Conservation (phyloP, 2,329 filamentous ascomycete species). For the Trichoderma atrobrunneum region DNA sequence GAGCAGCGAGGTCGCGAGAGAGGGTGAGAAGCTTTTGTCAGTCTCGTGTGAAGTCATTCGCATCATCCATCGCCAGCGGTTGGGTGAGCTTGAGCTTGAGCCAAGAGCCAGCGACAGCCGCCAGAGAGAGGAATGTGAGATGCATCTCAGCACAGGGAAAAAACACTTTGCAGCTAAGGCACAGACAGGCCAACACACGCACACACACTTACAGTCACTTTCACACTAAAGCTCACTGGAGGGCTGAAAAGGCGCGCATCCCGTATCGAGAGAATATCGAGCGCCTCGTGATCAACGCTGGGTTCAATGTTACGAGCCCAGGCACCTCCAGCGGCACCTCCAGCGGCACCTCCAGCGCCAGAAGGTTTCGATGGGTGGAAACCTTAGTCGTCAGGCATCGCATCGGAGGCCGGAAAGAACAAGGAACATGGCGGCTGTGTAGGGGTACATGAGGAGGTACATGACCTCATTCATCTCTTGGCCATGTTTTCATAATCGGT, state of each 20-base stretch:
- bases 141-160: not conserved
- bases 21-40: not conserved
- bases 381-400: not conserved
- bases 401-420: too few species aligned
- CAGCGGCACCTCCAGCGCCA: not conserved
- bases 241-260: not conserved
- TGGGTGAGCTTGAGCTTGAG: not conserved
- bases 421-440: not conserved
- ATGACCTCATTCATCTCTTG: not conserved
- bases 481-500: not conserved
- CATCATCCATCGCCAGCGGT: not conserved
- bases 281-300: slow-evolving; percentile 10
- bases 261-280: not conserved
- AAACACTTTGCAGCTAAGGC: not conserved
- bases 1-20: not conserved
- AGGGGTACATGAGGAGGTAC: not conserved
- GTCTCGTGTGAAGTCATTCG: not conserved
- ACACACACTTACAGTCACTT: not conserved
- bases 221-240: not conserved
- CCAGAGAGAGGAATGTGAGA: slow-evolving; percentile 11
- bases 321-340: slow-evolving; percentile 1
- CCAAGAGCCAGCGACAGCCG: not conserved
- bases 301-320: not conserved
- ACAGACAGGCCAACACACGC: not conserved
- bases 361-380: slow-evolving; percentile 14